Evolutionary conservation across 768 basidiomycete species (phyloP), one percentile per base, ranked within the genome.

Genomic region (Tylopilus vinaceipallidus): DNA sequence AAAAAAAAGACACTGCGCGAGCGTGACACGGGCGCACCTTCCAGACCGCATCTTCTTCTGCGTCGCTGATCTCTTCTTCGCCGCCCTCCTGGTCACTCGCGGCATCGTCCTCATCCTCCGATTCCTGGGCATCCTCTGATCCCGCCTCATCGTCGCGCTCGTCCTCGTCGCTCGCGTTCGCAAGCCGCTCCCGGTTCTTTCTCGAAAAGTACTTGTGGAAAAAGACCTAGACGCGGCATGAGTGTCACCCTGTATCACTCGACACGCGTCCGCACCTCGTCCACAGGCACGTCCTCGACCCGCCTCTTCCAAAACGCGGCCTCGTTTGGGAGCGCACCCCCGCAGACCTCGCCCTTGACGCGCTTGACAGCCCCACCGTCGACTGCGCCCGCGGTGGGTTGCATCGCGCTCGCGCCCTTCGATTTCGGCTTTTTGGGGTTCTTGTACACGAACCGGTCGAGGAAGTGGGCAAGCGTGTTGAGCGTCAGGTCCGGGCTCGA

Each of bases 381-480:
- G n/a, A 78, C 57, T 1, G 74, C 76, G 41, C 77, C 78, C 6
- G 88, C 87, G 1, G 85, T 83, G n/a, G 93, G 93, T 71, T 99
- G 95, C 97, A 98, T 98, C 47, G 90, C 88, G 53, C 87, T 91
- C 0, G 82, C 76, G n/a, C 94, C 95, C 62, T 84, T 86, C 8
- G 79, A 72, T 48, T 73, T 76, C 2, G 70, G 55, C 59, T 86
- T 84, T 73, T 98, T 98, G 1, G 94, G 86, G 65, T 98, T 98
- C 69, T 94, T 91, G 75, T 92, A 98, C 36, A 98, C 91, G 71
- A 98, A 98, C 3, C 95, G 83, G 64, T 98, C 97, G 34, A 98
- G 80, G 81, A 99, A 98, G 60, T 94, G 91, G 1, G 90, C 86
- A 20, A 98, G 81, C 1, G 94, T 95, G 72, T 97, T 94, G 49